These are phyloP conservation scores for Coniochaeta sp. DNA, from an alignment of 2,329 filamentous ascomycete species.

Conservation along the genomic window DNA sequence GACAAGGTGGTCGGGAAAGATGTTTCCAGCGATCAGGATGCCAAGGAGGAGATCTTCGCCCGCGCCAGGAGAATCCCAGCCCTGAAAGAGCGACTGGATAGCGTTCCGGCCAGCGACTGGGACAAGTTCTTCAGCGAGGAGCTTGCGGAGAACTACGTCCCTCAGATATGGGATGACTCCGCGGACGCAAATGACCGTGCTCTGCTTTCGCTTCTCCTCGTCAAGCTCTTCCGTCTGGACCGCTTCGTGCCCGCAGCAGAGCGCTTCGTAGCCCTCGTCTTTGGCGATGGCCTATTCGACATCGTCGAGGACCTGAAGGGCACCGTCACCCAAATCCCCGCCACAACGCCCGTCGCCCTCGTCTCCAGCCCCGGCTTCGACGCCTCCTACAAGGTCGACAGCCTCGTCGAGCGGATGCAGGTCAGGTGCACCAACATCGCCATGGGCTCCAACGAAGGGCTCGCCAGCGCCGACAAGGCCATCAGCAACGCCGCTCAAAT, in stretches of 20 bases:
- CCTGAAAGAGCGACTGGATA: slow-evolving; percentile 66
- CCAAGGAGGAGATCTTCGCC: slow-evolving; percentile 60
- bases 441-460: slow-evolving; percentile 95
- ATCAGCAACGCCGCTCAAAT: slow-evolving; percentile 86
- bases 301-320: slow-evolving; percentile 78
- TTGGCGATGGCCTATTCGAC: slow-evolving; percentile 77
- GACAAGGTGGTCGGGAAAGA: slow-evolving; percentile 69
- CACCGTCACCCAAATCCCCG: slow-evolving; percentile 76
- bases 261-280: slow-evolving; percentile 80
- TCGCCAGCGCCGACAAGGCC: slow-evolving; percentile 89
- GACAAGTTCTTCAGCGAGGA: slow-evolving; percentile 79
- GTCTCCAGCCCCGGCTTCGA: slow-evolving; percentile 96
- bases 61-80: slow-evolving; percentile 62
- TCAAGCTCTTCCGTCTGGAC: slow-evolving; percentile 94
- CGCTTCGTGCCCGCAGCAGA: slow-evolving; percentile 90
- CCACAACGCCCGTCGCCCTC: slow-evolving; percentile 79
- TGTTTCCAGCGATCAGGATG: slow-evolving; percentile 60
- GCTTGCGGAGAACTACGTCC: slow-evolving; percentile 76
- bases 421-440: slow-evolving; percentile 92
- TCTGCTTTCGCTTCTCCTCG: slow-evolving; percentile 75
- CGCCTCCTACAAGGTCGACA: slow-evolving; percentile 98
- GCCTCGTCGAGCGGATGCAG: slow-evolving; percentile 75
- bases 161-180: slow-evolving; percentile 63
- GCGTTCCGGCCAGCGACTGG: slow-evolving; percentile 61
- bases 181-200: slow-evolving; percentile 65